These are phyloP conservation scores for Leucocoprinus gongylophorus DNA, from an alignment of 1,284 basidiomycete genomes.

Conservation along the genomic window DNA sequence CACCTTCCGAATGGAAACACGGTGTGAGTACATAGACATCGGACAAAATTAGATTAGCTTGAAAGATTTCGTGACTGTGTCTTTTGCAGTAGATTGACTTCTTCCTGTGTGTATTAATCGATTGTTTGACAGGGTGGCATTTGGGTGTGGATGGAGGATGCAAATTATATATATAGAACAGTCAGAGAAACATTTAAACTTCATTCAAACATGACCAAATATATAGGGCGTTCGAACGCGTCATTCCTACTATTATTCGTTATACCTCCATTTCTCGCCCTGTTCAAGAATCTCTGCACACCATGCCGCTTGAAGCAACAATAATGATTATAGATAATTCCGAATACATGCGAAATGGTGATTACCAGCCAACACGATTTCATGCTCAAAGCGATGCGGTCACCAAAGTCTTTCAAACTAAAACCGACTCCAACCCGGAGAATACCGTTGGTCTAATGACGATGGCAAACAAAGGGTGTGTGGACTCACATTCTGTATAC, in stretches of 20 bases:
- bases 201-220: slow-evolving; percentile 14
- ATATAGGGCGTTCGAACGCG: slow-evolving; percentile 24
- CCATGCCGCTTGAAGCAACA: slow-evolving; percentile 90
- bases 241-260: slow-evolving; percentile 17
- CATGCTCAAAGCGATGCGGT: slow-evolving; percentile 92
- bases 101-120: neutral
- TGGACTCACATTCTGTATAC: slow-evolving; percentile 11
- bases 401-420: slow-evolving; percentile 85
- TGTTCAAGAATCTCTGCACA: slow-evolving; percentile 24
- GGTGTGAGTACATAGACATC: slow-evolving; percentile 28
- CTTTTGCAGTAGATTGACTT: slow-evolving; percentile 25
- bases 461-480: slow-evolving; percentile 91
- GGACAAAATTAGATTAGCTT: slow-evolving; percentile 36
- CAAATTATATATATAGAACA: no score
- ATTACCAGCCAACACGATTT: slow-evolving; percentile 84
- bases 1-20: slow-evolving; percentile 29
- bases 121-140: slow-evolving; percentile 7
- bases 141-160: slow-evolving; percentile 13
- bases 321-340: slow-evolving; percentile 93
- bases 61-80: slow-evolving; percentile 38
- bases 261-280: no score
- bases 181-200: no score
- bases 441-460: slow-evolving; percentile 98
- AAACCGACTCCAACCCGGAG: slow-evolving; percentile 94
- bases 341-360: slow-evolving; percentile 95